Evolutionary conservation across 176 grass and related monocot genomes (phyloP), one percentile per base, ranked within the genome.

Genomic region (Saccharum spontaneum): DNA sequence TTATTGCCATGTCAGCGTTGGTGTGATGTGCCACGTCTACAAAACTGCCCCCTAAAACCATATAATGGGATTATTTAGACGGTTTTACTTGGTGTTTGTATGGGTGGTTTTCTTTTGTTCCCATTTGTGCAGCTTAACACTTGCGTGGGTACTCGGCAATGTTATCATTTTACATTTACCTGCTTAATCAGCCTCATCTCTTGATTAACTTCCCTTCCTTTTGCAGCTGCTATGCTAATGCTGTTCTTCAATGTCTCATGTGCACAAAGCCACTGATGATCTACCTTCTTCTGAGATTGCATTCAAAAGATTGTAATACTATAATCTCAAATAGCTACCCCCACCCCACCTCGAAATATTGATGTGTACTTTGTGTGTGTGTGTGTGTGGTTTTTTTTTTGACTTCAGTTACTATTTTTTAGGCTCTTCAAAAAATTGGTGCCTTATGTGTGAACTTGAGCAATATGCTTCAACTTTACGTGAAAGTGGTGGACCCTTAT

Each of bases 181-280:
- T 59, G n/a, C 22, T 73, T 80, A 73, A 44, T 55, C 57, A 34
- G 50, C 45, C 26, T n/a, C 44, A 72, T 83, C 15, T 86, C 30
- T 65, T 85, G 76, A 73, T 69, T 86, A 50, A 83, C 50, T 9
- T 67, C 31, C 31, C 54, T 36, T 64, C 73, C 61, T 85, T 81
- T 69, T 89, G 86, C 84, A 99, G 97, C 73, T 99, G 97, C 86
- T 96, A 99, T 88, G 97, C 97, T 71, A 99, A 99, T 96, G 97
- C 97, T 86, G 97, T 99, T 89, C 88, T 99, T 74, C 97, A 99
- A 85, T 99, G 97, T 82, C 94, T 99, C 38, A 96, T 92, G 86
- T 87, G 84, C 82, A 99, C 97, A 83, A 99, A 91, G 80, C 97
- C 97, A 80, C 88, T 99, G 88, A 94, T 99, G 97, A 90, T 99